Base-by-base conservation (phyloP, 495 filamentous ascomycete genomes). In the Chaetomium fimeti region DNA sequence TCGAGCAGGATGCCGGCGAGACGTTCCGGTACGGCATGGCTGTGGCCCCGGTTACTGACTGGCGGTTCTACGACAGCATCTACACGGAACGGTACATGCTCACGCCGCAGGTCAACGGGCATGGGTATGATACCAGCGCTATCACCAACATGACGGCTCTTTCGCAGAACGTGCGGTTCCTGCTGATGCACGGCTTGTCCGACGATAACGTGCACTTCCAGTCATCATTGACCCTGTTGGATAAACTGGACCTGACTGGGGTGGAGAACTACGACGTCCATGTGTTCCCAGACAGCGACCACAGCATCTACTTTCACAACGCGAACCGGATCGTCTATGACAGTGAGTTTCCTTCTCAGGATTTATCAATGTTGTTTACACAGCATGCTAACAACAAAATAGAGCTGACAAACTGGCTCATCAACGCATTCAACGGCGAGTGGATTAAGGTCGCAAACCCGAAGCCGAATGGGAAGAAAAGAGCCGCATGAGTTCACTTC, bases 131-230 rank as follows among this genome's bases (percentile, higher is more conserved):
- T 25, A 88, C 85, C 67, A 83, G 89, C 22, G 84, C 86, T 29
- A 89, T 98, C 69, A 82, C 69, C 47, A 88, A 98, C 70, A 85
- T 84, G 65, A 77, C 80, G 2, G 87, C 91, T 2, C 79, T 98
- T 18, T 73, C 77, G 20, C 71, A 88, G 65, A 96, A 89, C 68
- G 88, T 91, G 48, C 84, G 93, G 28, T 98, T 98, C 75, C 76
- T 98, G 25, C 74, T 98, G 62, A 96, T 97, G 90, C 94, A 98
- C 70, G 94, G 94, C 63, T 84, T 92, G 16, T 89, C 90, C 4
- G 94, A 98, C 68, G 94, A 98, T 76, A 98, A 98, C 68, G 94
- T 98, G 8, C 94, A 98, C 74, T 83, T 96, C 74, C 94, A 98
- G 75, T 98, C 96, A 72, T 88, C 91, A 1, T 81, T 97, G 57